These are phyloP conservation scores for Plectosphaerella sp. DNA, from an alignment of 2,329 filamentous ascomycete species.

Conservation along the genomic window DNA sequence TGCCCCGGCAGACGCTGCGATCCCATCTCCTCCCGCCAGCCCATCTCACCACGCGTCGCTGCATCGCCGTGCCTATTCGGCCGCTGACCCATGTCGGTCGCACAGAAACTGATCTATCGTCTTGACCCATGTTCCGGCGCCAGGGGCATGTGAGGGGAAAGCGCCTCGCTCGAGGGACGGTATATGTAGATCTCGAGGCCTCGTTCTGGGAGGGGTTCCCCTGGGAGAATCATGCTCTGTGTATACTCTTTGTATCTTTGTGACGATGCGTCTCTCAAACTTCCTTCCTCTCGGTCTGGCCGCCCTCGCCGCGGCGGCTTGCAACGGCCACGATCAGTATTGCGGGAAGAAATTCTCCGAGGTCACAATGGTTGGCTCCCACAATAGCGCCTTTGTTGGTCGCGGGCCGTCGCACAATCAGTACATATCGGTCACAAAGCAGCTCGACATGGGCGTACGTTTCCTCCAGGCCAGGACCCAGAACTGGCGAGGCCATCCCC, in stretches of 20 bases:
- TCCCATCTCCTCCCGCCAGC: no score
- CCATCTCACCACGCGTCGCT: no score
- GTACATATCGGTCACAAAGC: constrained; percentile 50
- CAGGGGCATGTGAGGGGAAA: no score
- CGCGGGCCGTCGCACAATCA: constrained; percentile 52
- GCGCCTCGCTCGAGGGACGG: no score
- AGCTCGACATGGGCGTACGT: constrained; percentile 58
- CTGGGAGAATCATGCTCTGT: no score
- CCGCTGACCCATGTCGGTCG: no score
- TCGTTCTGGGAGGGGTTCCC: no score
- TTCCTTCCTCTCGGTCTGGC: constrained; percentile 13
- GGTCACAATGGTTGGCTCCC: constrained; percentile 57
- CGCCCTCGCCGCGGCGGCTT: constrained; percentile 25
- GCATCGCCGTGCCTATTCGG: no score
- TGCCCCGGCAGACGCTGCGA: neutral
- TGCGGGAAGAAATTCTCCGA: constrained; percentile 56
- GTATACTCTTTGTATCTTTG: no score
- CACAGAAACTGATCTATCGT: no score
- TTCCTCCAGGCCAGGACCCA: constrained; percentile 64
- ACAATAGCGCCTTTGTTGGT: constrained; percentile 63
- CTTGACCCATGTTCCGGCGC: no score
- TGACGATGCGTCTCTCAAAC: constrained; percentile 2
- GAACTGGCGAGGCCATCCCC: constrained; percentile 41
- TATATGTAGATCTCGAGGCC: no score
- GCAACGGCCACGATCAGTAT: constrained; percentile 54